These are phyloP conservation scores for Aspergillus bombycis DNA, from an alignment of 2,329 filamentous ascomycete genomes.

Conservation along the genomic window DNA sequence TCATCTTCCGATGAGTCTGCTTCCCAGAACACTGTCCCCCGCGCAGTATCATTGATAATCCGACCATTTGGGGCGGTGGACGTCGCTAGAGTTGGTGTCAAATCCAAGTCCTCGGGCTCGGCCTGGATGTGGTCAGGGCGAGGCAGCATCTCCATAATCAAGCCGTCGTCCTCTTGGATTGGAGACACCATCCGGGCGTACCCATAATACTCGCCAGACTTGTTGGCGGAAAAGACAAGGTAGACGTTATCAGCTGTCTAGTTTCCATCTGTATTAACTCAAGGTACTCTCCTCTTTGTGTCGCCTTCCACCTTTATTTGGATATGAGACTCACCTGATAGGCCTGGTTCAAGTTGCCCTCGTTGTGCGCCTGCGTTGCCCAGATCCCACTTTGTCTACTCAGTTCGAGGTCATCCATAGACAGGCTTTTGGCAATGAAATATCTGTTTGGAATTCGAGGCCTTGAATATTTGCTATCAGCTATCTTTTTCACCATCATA, in stretches of 20 bases:
- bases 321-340: slow-evolving; percentile 65
- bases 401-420: slow-evolving; percentile 83
- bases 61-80: slow-evolving; percentile 77
- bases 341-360: slow-evolving; percentile 78
- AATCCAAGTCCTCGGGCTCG: slow-evolving; percentile 71
- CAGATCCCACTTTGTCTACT: slow-evolving; percentile 88
- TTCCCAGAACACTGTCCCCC: slow-evolving; percentile 98
- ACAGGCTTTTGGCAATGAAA: slow-evolving; percentile 92
- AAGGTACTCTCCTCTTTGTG: neutral
- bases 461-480: slow-evolving; percentile 9
- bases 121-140: slow-evolving; percentile 60
- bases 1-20: slow-evolving; percentile 64
- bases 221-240: slow-evolving; percentile 93
- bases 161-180: slow-evolving; percentile 75
- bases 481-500: slow-evolving; percentile 1
- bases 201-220: slow-evolving; percentile 95
- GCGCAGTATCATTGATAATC: slow-evolving; percentile 88
- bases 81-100: slow-evolving; percentile 77
- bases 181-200: slow-evolving; percentile 88
- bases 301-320: neutral
- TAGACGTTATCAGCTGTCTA: slow-evolving; percentile 83
- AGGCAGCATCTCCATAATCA: slow-evolving; percentile 70
- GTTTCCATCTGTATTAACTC: neutral
- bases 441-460: slow-evolving; percentile 70
- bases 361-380: slow-evolving; percentile 95